phyloP scores from a whole-genome alignment of 176 grass and related monocot genomes.

The sorghum (Sorghum bicolor) region DNA sequence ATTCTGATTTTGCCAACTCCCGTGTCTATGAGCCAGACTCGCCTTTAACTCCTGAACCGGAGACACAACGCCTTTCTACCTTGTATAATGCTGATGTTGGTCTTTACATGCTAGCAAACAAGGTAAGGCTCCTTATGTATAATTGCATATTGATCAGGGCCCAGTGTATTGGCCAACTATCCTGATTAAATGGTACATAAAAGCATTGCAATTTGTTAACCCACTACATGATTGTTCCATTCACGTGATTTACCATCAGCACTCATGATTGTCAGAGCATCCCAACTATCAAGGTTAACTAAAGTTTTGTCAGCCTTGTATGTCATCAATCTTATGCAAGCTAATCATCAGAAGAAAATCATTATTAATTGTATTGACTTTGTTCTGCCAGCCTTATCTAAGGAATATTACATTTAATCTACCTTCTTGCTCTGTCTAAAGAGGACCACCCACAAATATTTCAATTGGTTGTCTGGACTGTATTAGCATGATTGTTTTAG shows the following conservation, averaged over 20 bases:
- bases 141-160: neutral
- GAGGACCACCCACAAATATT: neutral
- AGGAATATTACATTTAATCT: neutral
- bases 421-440: neutral
- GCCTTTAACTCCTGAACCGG: slow-evolving; percentile 68
- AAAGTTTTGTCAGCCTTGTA: neutral
- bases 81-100: slow-evolving; percentile 98
- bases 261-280: neutral
- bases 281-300: neutral
- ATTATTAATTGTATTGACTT: neutral
- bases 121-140: slow-evolving; percentile 45
- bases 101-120: slow-evolving; percentile 99
- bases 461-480: neutral
- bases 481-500: neutral
- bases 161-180: neutral
- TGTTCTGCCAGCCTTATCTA: neutral
- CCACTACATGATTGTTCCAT: neutral
- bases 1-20: slow-evolving; percentile 88
- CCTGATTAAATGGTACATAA: neutral
- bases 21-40: slow-evolving; percentile 78
- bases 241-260: neutral
- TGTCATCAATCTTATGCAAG: neutral
- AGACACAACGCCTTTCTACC: slow-evolving; percentile 82
- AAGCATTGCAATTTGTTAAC: neutral
- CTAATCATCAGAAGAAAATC: neutral